Evolutionary conservation across 108 stramenopile genomes (phyloP).

Genomic region (Chaetoceros muelleri): DNA sequence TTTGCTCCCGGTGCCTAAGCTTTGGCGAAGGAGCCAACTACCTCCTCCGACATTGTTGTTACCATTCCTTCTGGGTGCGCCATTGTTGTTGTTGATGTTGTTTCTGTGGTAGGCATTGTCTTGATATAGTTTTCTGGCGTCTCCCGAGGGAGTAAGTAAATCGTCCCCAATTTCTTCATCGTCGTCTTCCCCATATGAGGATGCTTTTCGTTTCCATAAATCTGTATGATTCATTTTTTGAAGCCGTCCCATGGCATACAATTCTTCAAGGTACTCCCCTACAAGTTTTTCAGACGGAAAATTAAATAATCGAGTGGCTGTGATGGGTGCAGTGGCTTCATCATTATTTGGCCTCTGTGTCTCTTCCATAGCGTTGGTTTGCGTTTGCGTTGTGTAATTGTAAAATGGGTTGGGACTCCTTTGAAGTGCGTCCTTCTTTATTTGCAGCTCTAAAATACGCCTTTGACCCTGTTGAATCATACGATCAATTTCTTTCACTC

Average conservation of each 20-base stretch:
- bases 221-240: slow-evolving; percentile 74
- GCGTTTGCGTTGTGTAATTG: slow-evolving; percentile 57
- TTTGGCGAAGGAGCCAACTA: slow-evolving; percentile 76
- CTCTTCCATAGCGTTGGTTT: slow-evolving; percentile 10
- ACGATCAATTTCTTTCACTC: slow-evolving; percentile 68
- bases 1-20: slow-evolving; percentile 52
- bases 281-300: slow-evolving; percentile 76
- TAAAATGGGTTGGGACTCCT: slow-evolving; percentile 74
- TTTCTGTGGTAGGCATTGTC: slow-evolving; percentile 16
- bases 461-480: slow-evolving; percentile 42
- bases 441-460: slow-evolving; percentile 53
- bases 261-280: slow-evolving; percentile 73
- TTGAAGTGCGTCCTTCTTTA: slow-evolving; percentile 77
- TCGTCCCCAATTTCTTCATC: slow-evolving; percentile 59
- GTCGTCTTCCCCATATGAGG: slow-evolving; percentile 42
- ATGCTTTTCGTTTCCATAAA: slow-evolving; percentile 53
- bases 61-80: slow-evolving; percentile 7
- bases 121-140: slow-evolving; percentile 49
- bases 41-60: slow-evolving; percentile 46
- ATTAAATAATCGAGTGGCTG: slow-evolving; percentile 48
- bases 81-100: slow-evolving; percentile 8
- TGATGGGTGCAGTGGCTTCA: slow-evolving; percentile 20
- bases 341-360: neutral
- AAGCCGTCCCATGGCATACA: slow-evolving; percentile 46
- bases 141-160: slow-evolving; percentile 48